These are phyloP conservation scores for Dendrocalamus latiflorus DNA, from an alignment of 202 grass and related monocot genomes.

Conservation along the genomic window DNA sequence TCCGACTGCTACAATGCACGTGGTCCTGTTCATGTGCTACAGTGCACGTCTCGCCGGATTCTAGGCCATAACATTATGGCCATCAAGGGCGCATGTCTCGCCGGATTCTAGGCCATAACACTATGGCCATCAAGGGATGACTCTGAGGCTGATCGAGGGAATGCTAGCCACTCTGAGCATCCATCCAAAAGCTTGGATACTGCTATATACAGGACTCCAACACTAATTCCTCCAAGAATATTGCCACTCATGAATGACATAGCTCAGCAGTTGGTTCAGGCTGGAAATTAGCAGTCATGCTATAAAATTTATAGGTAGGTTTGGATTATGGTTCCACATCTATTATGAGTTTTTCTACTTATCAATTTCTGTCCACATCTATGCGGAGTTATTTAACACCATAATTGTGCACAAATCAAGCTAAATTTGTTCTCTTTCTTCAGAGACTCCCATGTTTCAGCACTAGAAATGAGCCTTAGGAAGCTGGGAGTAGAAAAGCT, in stretches of 20 bases:
- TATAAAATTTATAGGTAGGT: conserved; percentile 77
- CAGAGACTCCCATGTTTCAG: conserved; percentile 65
- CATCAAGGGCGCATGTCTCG: no score
- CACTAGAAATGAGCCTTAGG: conserved; percentile 67
- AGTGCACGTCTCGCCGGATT: no score
- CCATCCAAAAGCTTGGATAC: conserved; percentile 75
- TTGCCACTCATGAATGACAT: conserved; percentile 75
- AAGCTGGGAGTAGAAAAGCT: conserved; percentile 79
- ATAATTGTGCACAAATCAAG: neutral
- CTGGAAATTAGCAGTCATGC: conserved; percentile 72
- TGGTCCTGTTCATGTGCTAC: no score
- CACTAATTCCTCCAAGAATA: conserved; percentile 68
- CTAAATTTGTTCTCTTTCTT: conserved; percentile 6
- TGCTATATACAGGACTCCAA: conserved; percentile 59
- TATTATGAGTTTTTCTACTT: neutral
- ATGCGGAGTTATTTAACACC: neutral
- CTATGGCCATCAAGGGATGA: no score
- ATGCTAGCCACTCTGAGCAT: no score
- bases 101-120: no score
- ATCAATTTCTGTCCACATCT: neutral
- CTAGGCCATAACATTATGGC: no score
- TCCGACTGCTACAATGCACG: no score
- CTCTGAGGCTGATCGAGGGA: no score
- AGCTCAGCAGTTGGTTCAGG: conserved; percentile 78
- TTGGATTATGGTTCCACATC: conserved; percentile 6